Conservation (phyloP, 2,329 filamentous ascomycete species). For the Chlorencoelia australis region DNA sequence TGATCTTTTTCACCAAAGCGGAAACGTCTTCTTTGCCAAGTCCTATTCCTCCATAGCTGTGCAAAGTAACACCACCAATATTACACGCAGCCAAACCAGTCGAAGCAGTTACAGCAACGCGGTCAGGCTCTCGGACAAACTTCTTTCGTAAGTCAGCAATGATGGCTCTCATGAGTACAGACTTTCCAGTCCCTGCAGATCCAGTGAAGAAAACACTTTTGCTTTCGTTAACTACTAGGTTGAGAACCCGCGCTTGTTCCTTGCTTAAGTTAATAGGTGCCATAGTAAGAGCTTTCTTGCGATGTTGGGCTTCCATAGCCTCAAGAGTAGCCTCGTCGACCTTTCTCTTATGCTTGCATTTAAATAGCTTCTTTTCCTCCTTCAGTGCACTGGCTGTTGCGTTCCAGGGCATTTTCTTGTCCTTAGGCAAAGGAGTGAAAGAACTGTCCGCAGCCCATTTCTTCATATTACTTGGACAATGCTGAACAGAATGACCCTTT, state of each 20-base stretch:
- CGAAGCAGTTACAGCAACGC: constrained; percentile 87
- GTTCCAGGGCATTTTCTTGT: constrained; percentile 52
- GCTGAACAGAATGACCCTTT: constrained; percentile 10
- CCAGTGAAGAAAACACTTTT: constrained; percentile 98
- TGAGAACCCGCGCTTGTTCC: constrained; percentile 76
- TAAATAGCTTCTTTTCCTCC: constrained; percentile 69
- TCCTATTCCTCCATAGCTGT: constrained; percentile 93
- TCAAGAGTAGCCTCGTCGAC: constrained; percentile 34
- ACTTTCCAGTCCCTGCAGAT: constrained; percentile 94
- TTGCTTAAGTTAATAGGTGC: constrained; percentile 50
- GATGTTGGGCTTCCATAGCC: constrained; percentile 33
- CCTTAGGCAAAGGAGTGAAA: constrained; percentile 31
- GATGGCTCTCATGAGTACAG: constrained; percentile 86
- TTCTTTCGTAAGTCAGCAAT: constrained; percentile 73
- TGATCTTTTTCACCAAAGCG: constrained; percentile 81
- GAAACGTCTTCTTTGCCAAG: constrained; percentile 81
- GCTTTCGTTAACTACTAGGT: constrained; percentile 67
- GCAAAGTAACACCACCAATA: constrained; percentile 87
- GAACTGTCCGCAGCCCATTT: constrained; percentile 10
- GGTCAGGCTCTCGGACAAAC: constrained; percentile 64
- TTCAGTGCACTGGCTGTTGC: constrained; percentile 65
- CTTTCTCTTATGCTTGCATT: constrained; percentile 44
- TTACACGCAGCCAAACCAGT: constrained; percentile 95
- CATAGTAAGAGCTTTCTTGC: constrained; percentile 30
- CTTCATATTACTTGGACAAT: constrained; percentile 14